A percentile compares a stretch with the other conserved stretches of the same genome.
phyloP scores from a whole-genome alignment of 1,284 basidiomycete species.

The Butyriboletus pseudospeciosus region DNA sequence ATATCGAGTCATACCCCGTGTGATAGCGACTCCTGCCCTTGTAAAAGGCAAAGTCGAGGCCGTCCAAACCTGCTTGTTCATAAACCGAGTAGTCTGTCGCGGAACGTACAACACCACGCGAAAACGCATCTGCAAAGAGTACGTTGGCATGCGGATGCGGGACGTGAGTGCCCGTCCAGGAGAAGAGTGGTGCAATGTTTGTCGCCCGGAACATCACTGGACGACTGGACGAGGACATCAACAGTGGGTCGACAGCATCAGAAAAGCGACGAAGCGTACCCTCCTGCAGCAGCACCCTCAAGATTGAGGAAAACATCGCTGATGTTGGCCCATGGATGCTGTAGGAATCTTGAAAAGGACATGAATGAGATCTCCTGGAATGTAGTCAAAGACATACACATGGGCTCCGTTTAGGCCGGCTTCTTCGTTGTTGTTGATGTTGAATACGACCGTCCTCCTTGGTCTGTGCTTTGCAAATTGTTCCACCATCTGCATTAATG shows the following conservation, averaged over 20 bases:
- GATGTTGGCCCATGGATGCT: constrained; percentile 68
- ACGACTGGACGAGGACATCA: constrained; percentile 39
- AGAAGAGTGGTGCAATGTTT: constrained; percentile 46
- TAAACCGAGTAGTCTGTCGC: constrained; percentile 70
- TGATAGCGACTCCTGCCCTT: constrained; percentile 66
- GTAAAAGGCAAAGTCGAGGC: constrained; percentile 73
- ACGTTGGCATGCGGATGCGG: constrained; percentile 66
- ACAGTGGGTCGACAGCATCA: neutral
- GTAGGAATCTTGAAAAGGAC: constrained; percentile 46
- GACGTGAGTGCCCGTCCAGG: constrained; percentile 45
- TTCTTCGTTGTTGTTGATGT: constrained; percentile 81
- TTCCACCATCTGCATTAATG: constrained; percentile 61
- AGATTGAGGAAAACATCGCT: constrained; percentile 68
- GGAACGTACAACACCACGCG: constrained; percentile 56
- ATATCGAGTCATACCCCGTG: constrained; percentile 60
- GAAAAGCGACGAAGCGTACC: constrained; percentile 41
- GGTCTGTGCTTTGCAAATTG: constrained; percentile 54
- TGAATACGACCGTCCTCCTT: constrained; percentile 63
- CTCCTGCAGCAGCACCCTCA: constrained; percentile 75
- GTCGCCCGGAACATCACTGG: constrained; percentile 66
- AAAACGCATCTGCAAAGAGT: constrained; percentile 61
- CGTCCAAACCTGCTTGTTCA: constrained; percentile 46
- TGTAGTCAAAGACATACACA: constrained; percentile 37
- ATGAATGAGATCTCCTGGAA: neutral
- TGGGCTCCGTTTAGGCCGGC: constrained; percentile 68